These are phyloP conservation scores for Eucalyptus rudis DNA, from an alignment of 345 rosid species.

Conservation along the genomic window DNA sequence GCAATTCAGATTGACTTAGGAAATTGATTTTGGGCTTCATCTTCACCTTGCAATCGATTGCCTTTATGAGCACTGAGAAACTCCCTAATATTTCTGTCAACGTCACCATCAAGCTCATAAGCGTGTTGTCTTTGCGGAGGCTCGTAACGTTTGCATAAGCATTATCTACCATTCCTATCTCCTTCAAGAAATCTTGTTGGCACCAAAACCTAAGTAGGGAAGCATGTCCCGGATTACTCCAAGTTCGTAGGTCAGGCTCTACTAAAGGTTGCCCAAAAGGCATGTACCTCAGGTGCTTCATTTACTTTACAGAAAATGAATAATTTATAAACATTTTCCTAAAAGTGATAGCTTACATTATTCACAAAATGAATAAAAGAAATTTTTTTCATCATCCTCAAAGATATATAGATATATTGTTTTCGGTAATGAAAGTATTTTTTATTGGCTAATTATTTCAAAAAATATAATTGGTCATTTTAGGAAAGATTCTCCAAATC, in stretches of 20 bases:
- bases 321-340: too few species aligned
- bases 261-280: not conserved
- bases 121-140: not conserved
- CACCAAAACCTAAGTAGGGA: not conserved
- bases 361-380: too few species aligned
- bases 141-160: accelerated
- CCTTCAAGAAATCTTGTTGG: not conserved
- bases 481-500: too few species aligned
- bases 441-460: not conserved
- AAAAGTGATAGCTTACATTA: not conserved
- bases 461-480: not conserved
- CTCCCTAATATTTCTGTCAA: too few species aligned
- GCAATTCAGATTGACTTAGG: too few species aligned
- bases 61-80: too few species aligned
- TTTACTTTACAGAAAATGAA: too few species aligned
- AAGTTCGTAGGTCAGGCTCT: not conserved
- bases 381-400: accelerated
- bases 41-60: too few species aligned
- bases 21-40: too few species aligned
- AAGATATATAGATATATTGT: too few species aligned
- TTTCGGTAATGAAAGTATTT: too few species aligned
- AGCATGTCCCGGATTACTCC: not conserved
- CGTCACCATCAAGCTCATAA: not conserved
- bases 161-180: not conserved
- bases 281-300: not conserved